Conservation (phyloP, 192 early-diverging fungal species). For the Umbelopsis ramanniana region DNA sequence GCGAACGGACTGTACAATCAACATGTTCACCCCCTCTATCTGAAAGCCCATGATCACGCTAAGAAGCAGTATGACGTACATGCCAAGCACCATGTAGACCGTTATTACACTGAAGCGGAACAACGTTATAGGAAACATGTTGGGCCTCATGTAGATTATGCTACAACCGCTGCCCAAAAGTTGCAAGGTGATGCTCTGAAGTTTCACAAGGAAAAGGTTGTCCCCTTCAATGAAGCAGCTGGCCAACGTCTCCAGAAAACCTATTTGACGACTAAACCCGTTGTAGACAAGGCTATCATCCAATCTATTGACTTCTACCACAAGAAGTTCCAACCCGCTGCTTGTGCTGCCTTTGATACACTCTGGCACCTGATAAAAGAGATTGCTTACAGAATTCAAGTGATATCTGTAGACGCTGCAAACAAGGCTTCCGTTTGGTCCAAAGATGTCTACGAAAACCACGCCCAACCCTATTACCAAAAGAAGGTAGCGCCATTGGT, state of each 20-base stretch:
- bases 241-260: background rate
- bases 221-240: background rate
- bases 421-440: background rate
- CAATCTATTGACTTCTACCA: background rate
- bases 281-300: background rate
- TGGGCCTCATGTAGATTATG: constrained; percentile 5
- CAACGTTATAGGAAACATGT: constrained; percentile 7
- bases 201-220: constrained; percentile 3
- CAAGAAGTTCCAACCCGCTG: background rate
- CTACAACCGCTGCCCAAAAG: background rate
- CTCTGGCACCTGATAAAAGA: background rate
- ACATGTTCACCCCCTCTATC: background rate
- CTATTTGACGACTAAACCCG: background rate
- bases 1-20: background rate
- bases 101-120: constrained; percentile 5
- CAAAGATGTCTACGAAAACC: background rate
- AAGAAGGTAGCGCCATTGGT: background rate
- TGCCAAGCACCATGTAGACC: constrained; percentile 9
- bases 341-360: background rate
- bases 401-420: background rate
- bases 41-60: background rate
- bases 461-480: constrained; percentile 3
- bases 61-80: constrained; percentile 5
- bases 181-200: background rate
- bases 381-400: background rate